These are phyloP conservation scores for Lentinula sp. DNA, from an alignment of 768 basidiomycete species.

Conservation along the genomic window DNA sequence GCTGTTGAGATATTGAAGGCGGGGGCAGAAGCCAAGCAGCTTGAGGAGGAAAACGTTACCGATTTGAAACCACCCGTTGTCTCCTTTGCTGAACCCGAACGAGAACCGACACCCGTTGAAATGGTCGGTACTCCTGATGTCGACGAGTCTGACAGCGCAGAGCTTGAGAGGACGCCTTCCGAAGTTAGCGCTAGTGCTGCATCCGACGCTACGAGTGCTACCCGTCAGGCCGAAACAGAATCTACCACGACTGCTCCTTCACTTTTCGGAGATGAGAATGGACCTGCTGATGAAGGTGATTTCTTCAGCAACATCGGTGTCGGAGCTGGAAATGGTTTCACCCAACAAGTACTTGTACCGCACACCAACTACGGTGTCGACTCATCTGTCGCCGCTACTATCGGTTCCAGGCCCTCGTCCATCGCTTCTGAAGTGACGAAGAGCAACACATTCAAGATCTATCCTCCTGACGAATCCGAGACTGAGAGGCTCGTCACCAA, in stretches of 20 bases:
- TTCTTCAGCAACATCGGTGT: conserved; percentile 70
- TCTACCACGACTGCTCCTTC: conserved; percentile 83
- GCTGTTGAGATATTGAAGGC: conserved; percentile 73
- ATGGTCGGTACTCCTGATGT: conserved; percentile 20
- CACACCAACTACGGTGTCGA: conserved; percentile 77
- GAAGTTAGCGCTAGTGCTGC: conserved; percentile 62
- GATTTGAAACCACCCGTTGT: conserved; percentile 61
- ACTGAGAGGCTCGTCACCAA: conserved; percentile 86
- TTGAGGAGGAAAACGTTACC: conserved; percentile 28
- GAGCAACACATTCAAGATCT: conserved; percentile 85
- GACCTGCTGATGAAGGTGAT: conserved; percentile 64
- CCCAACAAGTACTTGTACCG: conserved; percentile 52
- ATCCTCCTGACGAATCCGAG: conserved; percentile 81
- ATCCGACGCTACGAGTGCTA: conserved; percentile 44
- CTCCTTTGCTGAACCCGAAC: conserved; percentile 78
- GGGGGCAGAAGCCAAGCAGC: conserved; percentile 23
- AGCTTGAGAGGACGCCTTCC: conserved; percentile 60
- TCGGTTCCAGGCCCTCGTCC: conserved; percentile 87
- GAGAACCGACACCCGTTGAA: conserved; percentile 34
- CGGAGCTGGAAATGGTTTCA: conserved; percentile 31
- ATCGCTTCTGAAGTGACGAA: conserved; percentile 69
- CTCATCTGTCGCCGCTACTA: conserved; percentile 91
- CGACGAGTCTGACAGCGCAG: conserved; percentile 16
- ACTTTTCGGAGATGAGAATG: conserved; percentile 79
- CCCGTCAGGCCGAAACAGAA: conserved; percentile 57